Base-by-base conservation (phyloP, 1,139 yeast species). In the Taiozyma sp. region DNA sequence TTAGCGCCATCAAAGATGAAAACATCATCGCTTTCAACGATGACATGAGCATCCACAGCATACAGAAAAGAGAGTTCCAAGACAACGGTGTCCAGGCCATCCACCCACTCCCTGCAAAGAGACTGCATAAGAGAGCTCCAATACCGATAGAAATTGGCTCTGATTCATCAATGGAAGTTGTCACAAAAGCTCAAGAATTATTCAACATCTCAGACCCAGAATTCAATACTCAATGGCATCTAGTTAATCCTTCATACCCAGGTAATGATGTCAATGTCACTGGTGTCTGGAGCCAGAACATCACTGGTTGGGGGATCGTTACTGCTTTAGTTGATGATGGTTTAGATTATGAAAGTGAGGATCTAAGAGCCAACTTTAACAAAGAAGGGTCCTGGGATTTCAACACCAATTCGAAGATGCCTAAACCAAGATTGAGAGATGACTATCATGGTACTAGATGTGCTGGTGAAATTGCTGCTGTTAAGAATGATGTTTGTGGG, bases 361-460 rank as follows among this genome's bases (percentile, higher is more conserved):
- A 95, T 68, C 72, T 95, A 53, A 73, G 74, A 44, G 81, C 74
- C 41, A 88, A 86, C 61, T 93, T 85, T 67, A 85, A 80, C 63
- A 73, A 79, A 3, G 81, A 80, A 56, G 99, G 98, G 0, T 80
- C 85, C 2, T 93, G 95, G 89, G 99, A 95, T 68, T 95, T 81
- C 66, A 95, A 95, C 65, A 87, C 82, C 60, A 85, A 88, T 59
- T 76, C 76, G 0, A 75, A 81, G 19, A 71, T 83, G 43, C 99
- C 99, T 1, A 80, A 78, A 56, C 99, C 99, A 9, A 73, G 83
- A 53, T 73, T 91, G 43, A 68, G 60, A n/a, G 95, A 88, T 66
- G 99, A 95, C 65, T 81, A 83, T 59, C 99, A 95, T 67, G 99
- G 99, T 4, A 95, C 99, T 0, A 75, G 99, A 59, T 95, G 99